Base-by-base conservation (phyloP, 306 rosid genomes). In the Amphicarpaea edgeworthii region DNA sequence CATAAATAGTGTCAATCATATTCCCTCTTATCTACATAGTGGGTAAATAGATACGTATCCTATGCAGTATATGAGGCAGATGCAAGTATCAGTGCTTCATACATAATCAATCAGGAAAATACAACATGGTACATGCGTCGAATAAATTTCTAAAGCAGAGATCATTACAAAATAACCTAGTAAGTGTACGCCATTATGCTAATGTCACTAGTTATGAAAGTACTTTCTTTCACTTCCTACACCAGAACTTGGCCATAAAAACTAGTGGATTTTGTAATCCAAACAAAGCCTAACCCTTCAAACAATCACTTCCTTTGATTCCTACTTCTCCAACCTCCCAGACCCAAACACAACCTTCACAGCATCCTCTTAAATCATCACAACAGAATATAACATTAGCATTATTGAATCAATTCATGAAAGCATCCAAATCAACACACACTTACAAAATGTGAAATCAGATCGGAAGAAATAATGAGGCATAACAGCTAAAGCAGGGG, bases 61-160 rank as follows among this genome's bases (percentile, higher is more conserved):
- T 8, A 19, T 50, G 17, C 2, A 1, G 26, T 19, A 51, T 51
- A 12, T n/a, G 26, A 19, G 19, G 14, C 12, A 20, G 4, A 51
- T 7, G 59, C 57, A 51, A 51, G 26, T 7, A 50, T 49, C 55
- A 6, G 55, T 6, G 21, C 21, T n/a, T 16, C 55, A 49, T 16
- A 50, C 66, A 38, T 51, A 38, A 28, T 24, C 73, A 66, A 17
- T 26, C 65, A 19, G 34, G 16, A 77, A 51, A 65, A 34, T 6
- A 34, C 45, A 40, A 10, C 3, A 40, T 1, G 12, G 11, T 9
- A 40, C 3, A 40, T 40, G 45, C 12, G 9, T 40, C 2, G 1
- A 40, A 9, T 21, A 54, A 54, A 3, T 34, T 7, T 7, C 1
- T 34, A 34, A 7, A 7, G 40, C 40, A 34, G 2, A 34, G 9